Evolutionary conservation across 2,329 filamentous ascomycete species (phyloP).

Genomic region (Biscogniauxia sp.): DNA sequence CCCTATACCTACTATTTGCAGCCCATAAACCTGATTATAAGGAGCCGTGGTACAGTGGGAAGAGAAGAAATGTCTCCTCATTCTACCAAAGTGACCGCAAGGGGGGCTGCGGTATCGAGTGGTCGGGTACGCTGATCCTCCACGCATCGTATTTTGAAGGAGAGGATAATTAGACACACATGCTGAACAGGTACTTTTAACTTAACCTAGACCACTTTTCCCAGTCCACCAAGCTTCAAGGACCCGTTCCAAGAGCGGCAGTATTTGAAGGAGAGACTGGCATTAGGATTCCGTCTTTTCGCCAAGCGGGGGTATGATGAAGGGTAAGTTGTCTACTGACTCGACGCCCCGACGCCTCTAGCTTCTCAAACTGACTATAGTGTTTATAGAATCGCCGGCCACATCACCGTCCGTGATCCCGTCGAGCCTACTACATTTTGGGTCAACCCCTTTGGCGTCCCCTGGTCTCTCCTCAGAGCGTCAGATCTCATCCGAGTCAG

Average conservation of each 20-base stretch:
- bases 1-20: too few relatives aligned
- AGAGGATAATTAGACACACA: too few relatives aligned
- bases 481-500: constrained; percentile 68
- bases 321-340: constrained; percentile 34
- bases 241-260: constrained; percentile 42
- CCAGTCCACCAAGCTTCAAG: constrained; percentile 22
- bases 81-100: not conserved
- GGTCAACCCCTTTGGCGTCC: constrained; percentile 65
- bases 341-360: not conserved
- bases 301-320: constrained; percentile 57
- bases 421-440: constrained; percentile 60
- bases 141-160: too few relatives aligned
- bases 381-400: constrained; percentile 51
- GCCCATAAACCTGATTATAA: not conserved
- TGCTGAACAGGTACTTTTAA: too few relatives aligned
- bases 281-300: constrained; percentile 57
- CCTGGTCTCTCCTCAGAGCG: constrained; percentile 60
- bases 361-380: not conserved
- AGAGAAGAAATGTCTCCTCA: not conserved
- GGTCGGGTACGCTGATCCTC: not conserved
- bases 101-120: not conserved
- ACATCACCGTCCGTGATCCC: constrained; percentile 61
- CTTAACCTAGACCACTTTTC: constrained; percentile 8
- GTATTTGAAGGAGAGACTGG: constrained; percentile 53
- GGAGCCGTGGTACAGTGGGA: not conserved